Evolutionary conservation across 331 rosid species (phyloP).

Genomic region (Arachis monticola): DNA sequence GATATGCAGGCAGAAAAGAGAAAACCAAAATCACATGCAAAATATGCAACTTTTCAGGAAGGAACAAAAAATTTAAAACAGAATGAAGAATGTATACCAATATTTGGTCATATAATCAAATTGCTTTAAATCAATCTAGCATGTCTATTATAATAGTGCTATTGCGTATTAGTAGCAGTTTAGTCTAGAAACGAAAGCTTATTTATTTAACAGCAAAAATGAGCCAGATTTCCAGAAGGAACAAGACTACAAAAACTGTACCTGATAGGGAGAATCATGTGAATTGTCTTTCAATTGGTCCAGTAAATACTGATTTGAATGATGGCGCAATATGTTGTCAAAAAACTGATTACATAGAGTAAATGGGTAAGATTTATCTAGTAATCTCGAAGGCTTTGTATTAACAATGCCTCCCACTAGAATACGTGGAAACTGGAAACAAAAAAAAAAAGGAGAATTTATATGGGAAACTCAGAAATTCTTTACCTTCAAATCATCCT

Average conservation of each 20-base stretch:
- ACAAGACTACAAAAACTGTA: slow-evolving; percentile 37
- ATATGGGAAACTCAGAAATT: slow-evolving; percentile 1
- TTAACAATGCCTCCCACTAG: not conserved
- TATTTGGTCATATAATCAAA: slow-evolving; percentile 19
- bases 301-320: slow-evolving; percentile 52
- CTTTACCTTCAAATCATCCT: slow-evolving; percentile 73
- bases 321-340: slow-evolving; percentile 55
- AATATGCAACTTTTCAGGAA: not conserved
- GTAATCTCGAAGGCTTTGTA: not conserved
- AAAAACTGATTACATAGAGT: slow-evolving; percentile 51
- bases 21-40: not conserved
- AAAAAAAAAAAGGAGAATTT: not conserved
- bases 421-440: not conserved
- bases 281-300: slow-evolving; percentile 46
- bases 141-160: slow-evolving; percentile 4
- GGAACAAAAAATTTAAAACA: slow-evolving; percentile 10
- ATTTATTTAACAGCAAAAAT: not conserved
- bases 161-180: not conserved
- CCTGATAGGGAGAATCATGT: slow-evolving; percentile 70
- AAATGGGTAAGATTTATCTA: not conserved
- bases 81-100: not conserved
- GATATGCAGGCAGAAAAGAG: not conserved
- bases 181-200: not conserved
- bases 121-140: slow-evolving; percentile 7
- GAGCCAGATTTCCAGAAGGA: slow-evolving; percentile 2